Evolutionary conservation across 129 eudicot genomes (phyloP), one percentile per base, ranked within the genome.

Genomic region (Centella asiatica): DNA sequence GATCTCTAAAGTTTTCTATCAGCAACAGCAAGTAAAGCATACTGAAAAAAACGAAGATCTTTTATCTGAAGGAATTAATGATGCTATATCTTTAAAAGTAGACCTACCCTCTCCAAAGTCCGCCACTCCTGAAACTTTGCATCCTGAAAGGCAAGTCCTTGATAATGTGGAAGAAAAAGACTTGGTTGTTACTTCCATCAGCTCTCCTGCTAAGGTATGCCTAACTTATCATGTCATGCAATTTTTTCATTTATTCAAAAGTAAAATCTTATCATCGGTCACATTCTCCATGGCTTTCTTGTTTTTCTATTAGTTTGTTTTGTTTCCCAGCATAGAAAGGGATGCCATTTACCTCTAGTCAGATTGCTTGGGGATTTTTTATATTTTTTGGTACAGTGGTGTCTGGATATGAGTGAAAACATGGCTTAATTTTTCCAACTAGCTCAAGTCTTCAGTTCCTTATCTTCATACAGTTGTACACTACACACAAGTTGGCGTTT

Each of bases 1-100:
- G 48, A 68, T 93, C 44, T 93, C 96, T n/a, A 93, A 93, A 76
- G 86, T 93, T 34, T 93, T 93, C 36, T 78, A 76, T 83, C 96
- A 93, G 77, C 99, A 84, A 77, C 92, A 80, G 66, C 95, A 84
- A 65, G 60, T 56, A 27, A 88, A 93, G 52, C 74, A 51, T 18
- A 62, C 65, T 45, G 95, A 71, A 49, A 87, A 74, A 72, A 76
- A 25, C 73, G 85, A 74, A 47, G 85, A 67, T 44, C 65, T 64
- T 64, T 7, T 72, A 47, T 44, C 73, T 59, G 84, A 66, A 29
- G 78, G 57, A 3, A 15, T 29, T 49, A 80, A 61, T 50, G 64
- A 52, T 12, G 53, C 72, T 0, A 1, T 25, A 20, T 44, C 46
- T 69, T 69, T 65, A 2, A 80, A 84, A 71, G 86, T 78, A 36